A percentile compares a stretch with the other conserved stretches of the same genome.
These are phyloP conservation scores for Populus hybrid DNA, from an alignment of 441 rosid genomes.

Conservation along the genomic window DNA sequence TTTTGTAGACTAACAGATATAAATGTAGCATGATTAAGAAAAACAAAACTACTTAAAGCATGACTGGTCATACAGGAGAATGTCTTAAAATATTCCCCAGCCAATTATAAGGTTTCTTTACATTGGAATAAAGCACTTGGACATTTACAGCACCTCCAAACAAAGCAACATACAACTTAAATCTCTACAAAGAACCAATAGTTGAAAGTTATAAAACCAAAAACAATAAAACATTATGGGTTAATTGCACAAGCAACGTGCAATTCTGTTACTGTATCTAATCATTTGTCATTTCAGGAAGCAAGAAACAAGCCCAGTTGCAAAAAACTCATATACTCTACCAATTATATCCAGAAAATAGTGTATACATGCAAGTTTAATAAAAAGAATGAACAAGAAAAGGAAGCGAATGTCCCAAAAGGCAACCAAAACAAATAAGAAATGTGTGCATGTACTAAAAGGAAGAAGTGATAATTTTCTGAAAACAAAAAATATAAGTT, in stretches of 20 bases:
- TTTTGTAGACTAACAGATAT: conserved; percentile 55
- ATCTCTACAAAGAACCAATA: background rate
- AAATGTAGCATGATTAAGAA: conserved; percentile 13
- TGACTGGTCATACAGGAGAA: background rate
- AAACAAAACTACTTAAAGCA: background rate
- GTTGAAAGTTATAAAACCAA: background rate
- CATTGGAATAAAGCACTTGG: background rate
- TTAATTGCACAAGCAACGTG: background rate
- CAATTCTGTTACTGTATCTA: background rate
- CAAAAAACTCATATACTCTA: background rate
- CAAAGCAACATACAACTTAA: background rate
- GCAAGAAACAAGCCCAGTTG: background rate
- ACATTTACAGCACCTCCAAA: background rate
- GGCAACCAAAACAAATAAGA: background rate
- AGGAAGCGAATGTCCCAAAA: background rate
- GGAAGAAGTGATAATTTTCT: background rate
- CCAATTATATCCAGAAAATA: background rate
- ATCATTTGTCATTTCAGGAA: background rate
- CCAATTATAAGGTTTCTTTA: background rate
- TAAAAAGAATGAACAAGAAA: background rate
- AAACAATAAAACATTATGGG: background rate
- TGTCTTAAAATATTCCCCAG: background rate
- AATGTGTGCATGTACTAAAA: background rate
- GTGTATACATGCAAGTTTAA: background rate
- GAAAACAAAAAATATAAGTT: background rate